Conservation (phyloP, 495 filamentous ascomycete species). For the Chlorociboria aeruginascens region DNA sequence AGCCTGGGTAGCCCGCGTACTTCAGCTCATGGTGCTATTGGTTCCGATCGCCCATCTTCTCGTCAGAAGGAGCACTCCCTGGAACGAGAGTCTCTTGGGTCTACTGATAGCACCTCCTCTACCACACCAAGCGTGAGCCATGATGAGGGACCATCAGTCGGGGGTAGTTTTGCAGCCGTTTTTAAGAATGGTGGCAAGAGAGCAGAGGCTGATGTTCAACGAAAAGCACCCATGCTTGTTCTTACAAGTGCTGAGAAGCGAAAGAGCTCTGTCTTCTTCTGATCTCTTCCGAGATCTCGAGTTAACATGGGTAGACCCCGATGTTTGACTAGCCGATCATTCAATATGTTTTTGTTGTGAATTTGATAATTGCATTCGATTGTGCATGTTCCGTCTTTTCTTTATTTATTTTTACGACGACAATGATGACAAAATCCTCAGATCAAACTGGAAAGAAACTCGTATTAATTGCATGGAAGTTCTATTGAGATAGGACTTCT, state of each 20-base stretch:
- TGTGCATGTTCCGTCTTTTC: slow-evolving; percentile 22
- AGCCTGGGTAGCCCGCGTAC: slow-evolving; percentile 72
- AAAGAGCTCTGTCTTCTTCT: slow-evolving; percentile 61
- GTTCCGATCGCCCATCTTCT: slow-evolving; percentile 58
- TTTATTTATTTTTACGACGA: slow-evolving; percentile 19
- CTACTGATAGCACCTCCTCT: slow-evolving; percentile 37
- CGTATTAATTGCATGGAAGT: too few species aligned
- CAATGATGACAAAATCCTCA: slow-evolving; percentile 13
- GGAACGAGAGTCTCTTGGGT: slow-evolving; percentile 36
- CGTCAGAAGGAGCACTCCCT: slow-evolving; percentile 49
- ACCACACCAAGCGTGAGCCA: slow-evolving; percentile 53
- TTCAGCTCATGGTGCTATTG: slow-evolving; percentile 71
- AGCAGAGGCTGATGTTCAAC: slow-evolving; percentile 43
- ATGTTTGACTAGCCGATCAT: slow-evolving; percentile 21
- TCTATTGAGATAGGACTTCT: too few species aligned
- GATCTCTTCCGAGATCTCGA: not conserved
- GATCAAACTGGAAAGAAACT: too few species aligned
- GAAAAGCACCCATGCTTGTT: slow-evolving; percentile 77
- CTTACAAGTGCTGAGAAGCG: slow-evolving; percentile 85
- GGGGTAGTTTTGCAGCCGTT: slow-evolving; percentile 43
- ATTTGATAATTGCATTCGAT: slow-evolving; percentile 26
- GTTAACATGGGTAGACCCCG: slow-evolving; percentile 20
- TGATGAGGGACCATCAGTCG: slow-evolving; percentile 36
- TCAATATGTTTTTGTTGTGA: slow-evolving; percentile 16
- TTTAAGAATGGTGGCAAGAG: slow-evolving; percentile 42